Evolutionary conservation across 1,139 yeast species (phyloP), one percentile per base, ranked within the genome.

Genomic region (Candida dubliniensis): DNA sequence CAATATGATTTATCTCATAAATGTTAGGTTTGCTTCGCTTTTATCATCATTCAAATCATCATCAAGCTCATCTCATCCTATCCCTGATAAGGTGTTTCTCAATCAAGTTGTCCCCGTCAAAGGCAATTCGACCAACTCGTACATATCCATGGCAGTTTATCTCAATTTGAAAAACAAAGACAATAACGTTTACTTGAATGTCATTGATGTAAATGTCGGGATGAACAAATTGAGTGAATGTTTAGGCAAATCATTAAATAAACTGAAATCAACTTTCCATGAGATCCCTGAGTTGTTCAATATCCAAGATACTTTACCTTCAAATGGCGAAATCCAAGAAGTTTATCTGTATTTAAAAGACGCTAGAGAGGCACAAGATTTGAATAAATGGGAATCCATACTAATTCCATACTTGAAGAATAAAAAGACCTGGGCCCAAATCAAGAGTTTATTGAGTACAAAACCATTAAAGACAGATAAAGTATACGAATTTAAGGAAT

Each of bases 191-290:
- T 66, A 69, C 43, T 63, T 77, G 49, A 72, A 74, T 51, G 64
- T 73, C 39, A 63, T 73, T 44, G 77, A 82, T 41, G 73, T 86
- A 30, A 81, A 82, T 50, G 79, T 83, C 13, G 95, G 95, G 2
- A 65, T 77, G 33, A 90, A 91, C 51, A 81, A 81, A 40, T 71
- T 89, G 50, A 76, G 81, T 48, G 93, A 87, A 54, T 82, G 89
- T 29, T 61, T 88, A 39, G 93, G 95, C 23, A 83, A 81, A 57
- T 81, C 87, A 25, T 69, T 82, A 34, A n/a, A 12, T 10, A 31
- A 13, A 30, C 32, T 31, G 47, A 25, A 30, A 8, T 29, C 40
- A 4, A 52, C 50, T 23, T 59, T 67, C 45, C 55, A 53, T 36
- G 74, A 73, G 5, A 44, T 69, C 6, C 61, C 71, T 7, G 48